phyloP scores from a whole-genome alignment of 495 filamentous ascomycete species.

The Wilcoxina mikolae region DNA sequence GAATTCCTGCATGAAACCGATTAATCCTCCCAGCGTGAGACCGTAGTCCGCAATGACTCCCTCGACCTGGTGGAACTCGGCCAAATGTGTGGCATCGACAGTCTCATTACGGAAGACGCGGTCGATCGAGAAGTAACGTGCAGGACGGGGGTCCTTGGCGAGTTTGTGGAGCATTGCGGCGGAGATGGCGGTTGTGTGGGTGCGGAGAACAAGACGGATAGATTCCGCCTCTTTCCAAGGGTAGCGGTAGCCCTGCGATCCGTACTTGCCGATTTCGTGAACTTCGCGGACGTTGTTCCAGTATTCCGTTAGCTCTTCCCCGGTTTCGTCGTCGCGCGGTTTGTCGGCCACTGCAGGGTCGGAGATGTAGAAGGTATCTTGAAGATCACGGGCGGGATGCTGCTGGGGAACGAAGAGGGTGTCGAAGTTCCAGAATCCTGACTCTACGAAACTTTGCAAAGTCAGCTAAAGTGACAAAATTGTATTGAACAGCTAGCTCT shows the following conservation, averaged over 20 bases:
- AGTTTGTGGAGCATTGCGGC: conserved; percentile 81
- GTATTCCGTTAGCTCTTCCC: conserved; percentile 65
- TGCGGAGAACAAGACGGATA: conserved; percentile 75
- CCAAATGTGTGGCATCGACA: conserved; percentile 89
- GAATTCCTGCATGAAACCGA: conserved; percentile 94
- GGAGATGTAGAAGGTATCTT: conserved; percentile 96
- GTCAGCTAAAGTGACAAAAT: conserved; percentile 29
- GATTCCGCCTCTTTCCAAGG: conserved; percentile 85
- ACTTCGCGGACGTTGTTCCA: conserved; percentile 73
- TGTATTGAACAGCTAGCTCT: not conserved
- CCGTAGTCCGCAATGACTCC: conserved; percentile 95
- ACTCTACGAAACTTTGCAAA: conserved; percentile 60
- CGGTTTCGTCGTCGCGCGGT: conserved; percentile 50
- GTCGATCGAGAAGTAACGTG: conserved; percentile 93
- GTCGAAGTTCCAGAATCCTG: conserved; percentile 98
- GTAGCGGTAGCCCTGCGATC: conserved; percentile 88
- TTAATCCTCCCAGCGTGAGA: conserved; percentile 77
- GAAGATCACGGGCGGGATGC: conserved; percentile 87
- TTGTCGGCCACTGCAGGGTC: conserved; percentile 64
- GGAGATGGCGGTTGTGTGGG: conserved; percentile 85
- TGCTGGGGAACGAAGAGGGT: conserved; percentile 94
- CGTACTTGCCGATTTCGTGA: conserved; percentile 74
- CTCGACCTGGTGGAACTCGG: conserved; percentile 97
- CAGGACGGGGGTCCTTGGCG: conserved; percentile 62
- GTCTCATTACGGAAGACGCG: conserved; percentile 93